phyloP scores from a whole-genome alignment of 106 monocot genomes.

The Dendrobium officinale region DNA sequence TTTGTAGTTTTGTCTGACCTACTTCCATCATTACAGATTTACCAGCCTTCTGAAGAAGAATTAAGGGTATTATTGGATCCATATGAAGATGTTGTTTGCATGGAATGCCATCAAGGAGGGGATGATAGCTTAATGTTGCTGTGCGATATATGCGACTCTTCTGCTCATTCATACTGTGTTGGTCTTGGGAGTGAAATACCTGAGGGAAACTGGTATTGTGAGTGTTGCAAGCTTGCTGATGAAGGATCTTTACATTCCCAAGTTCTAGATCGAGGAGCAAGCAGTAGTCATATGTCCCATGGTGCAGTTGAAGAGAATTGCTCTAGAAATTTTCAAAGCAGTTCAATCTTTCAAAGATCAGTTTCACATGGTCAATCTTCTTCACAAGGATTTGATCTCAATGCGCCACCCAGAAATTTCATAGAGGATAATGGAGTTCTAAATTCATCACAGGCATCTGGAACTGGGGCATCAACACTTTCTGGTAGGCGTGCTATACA shows the following conservation, averaged over 20 bases:
- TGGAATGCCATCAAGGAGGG: constrained; percentile 77
- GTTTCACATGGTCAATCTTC: constrained; percentile 15
- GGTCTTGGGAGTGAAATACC: constrained; percentile 76
- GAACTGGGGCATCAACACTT: constrained; percentile 47
- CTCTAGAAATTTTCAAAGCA: neutral
- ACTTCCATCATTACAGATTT: constrained; percentile 42
- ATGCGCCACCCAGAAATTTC: constrained; percentile 29
- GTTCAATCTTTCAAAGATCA: constrained; percentile 7
- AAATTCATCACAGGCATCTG: constrained; percentile 22
- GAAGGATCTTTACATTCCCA: constrained; percentile 23
- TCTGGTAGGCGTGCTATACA: constrained; percentile 61
- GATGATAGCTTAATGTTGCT: constrained; percentile 79
- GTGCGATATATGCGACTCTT: constrained; percentile 80
- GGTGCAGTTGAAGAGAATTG: constrained; percentile 2
- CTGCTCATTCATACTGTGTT: constrained; percentile 88
- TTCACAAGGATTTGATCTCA: constrained; percentile 35
- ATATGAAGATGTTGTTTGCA: constrained; percentile 74
- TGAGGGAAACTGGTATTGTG: constrained; percentile 89
- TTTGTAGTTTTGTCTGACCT: neutral
- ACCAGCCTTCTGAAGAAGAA: constrained; percentile 92
- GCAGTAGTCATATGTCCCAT: too few relatives aligned
- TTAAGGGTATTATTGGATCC: constrained; percentile 66
- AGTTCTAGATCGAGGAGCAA: constrained; percentile 16
- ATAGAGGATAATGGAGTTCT: constrained; percentile 11
- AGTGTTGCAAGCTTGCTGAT: constrained; percentile 40